Base-by-base conservation (phyloP, 2,329 filamentous ascomycete genomes). In the Trichoderma sp. region DNA sequence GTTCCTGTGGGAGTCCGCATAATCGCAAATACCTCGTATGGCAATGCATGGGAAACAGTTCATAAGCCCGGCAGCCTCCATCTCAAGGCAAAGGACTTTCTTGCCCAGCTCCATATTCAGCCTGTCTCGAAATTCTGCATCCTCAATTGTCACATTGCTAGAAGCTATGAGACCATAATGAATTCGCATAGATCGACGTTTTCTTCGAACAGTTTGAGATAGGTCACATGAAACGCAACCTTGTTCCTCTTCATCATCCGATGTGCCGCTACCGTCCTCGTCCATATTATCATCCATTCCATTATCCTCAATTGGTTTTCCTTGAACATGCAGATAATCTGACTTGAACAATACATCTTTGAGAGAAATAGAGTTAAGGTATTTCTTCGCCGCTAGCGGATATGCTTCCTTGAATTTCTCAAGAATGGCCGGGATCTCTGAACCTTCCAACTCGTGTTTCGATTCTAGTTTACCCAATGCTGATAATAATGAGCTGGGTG, bases 21-120 rank as follows among this genome's bases (percentile, higher is more conserved):
- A 72, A 21, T 75, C 67, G 3, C 59, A 75, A 16, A 75, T 72
- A 16, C 74, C 74, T n/a, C 74, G 74, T n/a, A 75, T 24, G 8
- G 33, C 24, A 3, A 75, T 7, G 6, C 74, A 75, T 3, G 66
- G 74, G 3, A 72, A 59, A 29, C 6, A 4, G 1, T 59, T 31
- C 74, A 65, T 65, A 0, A 65, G 29, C 4, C 59, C 67, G 16
- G 59, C 66, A 18, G 21, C 71, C 31, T 74, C 71, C 50, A 6
- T 74, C 5, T 74, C 71, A 29, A 68, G 12, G 14, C 71, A 74
- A 31, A 74, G 41, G 6, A 68, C 0, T 11, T 21, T n/a, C 18
- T 50, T 18, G 9, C 4, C 6, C 1, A 64, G 14, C 3, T 24
- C 62, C 6, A 27, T 18, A 3, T 41, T 14, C 4, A 66, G 11